Conservation (phyloP, 2,329 filamentous ascomycete genomes). For the Aspergillus sp. region DNA sequence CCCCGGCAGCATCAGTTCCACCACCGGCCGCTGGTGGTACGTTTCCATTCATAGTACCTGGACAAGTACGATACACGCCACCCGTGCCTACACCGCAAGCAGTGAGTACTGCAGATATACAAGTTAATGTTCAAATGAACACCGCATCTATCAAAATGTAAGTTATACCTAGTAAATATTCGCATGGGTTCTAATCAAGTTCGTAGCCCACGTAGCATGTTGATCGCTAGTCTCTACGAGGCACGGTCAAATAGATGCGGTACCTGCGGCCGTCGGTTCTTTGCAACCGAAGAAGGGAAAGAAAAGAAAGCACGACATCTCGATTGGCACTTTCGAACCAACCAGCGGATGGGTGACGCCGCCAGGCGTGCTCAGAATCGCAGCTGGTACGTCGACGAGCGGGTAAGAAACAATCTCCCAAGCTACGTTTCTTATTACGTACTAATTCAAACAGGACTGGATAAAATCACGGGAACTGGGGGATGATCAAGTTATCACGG, state of each 20-base stretch:
- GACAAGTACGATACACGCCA: constrained; percentile 38
- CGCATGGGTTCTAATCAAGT: neutral
- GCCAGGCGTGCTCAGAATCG: constrained; percentile 84
- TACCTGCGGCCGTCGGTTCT: constrained; percentile 87
- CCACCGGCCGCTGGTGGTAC: constrained; percentile 36
- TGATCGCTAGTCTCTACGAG: constrained; percentile 75
- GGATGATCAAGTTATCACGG: constrained; percentile 56
- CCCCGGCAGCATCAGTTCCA: constrained; percentile 40
- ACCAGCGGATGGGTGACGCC: constrained; percentile 82
- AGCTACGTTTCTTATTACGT: neutral
- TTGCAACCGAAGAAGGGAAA: constrained; percentile 71
- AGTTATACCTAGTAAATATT: constrained; percentile 32
- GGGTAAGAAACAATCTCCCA: constrained; percentile 53
- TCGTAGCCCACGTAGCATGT: constrained; percentile 67
- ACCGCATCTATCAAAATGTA: constrained; percentile 72
- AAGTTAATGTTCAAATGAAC: constrained; percentile 52
- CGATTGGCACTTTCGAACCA: constrained; percentile 97
- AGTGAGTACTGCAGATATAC: constrained; percentile 22
- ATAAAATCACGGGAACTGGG: constrained; percentile 78
- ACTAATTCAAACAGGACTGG: constrained; percentile 67
- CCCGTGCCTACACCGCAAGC: constrained; percentile 36
- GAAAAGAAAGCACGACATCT: constrained; percentile 87
- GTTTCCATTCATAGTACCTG: constrained; percentile 42
- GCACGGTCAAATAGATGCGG: constrained; percentile 82
- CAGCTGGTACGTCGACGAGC: constrained; percentile 91